phyloP scores from a whole-genome alignment of 805 yeast genomes.

The Kluyveromyces siamensis region DNA sequence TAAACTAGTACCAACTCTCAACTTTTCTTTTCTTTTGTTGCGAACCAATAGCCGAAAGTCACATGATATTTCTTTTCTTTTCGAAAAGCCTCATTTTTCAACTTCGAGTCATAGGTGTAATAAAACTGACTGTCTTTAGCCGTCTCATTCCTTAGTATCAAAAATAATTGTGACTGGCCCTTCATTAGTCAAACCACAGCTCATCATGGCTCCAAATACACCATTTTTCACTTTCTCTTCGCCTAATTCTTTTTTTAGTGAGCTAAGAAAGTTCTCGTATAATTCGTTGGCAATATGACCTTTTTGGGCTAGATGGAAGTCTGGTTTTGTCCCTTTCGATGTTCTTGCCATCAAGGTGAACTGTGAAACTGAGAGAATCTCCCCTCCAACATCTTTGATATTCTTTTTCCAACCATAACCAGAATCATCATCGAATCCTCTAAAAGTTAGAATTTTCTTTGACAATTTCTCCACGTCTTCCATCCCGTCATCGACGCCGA shows the following conservation, averaged over 20 bases:
- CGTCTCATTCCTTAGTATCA: conserved; percentile 48
- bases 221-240: conserved; percentile 74
- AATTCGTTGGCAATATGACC: conserved; percentile 44
- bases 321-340: conserved; percentile 90
- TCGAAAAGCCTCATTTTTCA: too few relatives aligned
- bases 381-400: conserved; percentile 56
- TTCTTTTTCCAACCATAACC: conserved; percentile 72
- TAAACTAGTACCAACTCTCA: too few relatives aligned
- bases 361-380: conserved; percentile 81
- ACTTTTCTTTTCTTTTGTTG: too few relatives aligned
- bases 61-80: not conserved
- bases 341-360: conserved; percentile 83
- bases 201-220: conserved; percentile 96
- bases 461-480: conserved; percentile 67
- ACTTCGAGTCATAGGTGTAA: too few relatives aligned
- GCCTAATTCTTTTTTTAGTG: conserved; percentile 45
- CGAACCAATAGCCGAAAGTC: not conserved
- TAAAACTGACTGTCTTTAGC: too few relatives aligned
- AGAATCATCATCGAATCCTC: conserved; percentile 67
- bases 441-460: conserved; percentile 52
- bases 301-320: conserved; percentile 85
- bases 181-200: conserved; percentile 76
- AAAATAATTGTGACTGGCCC: conserved; percentile 87
- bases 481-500: conserved; percentile 64
- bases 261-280: conserved; percentile 40